Percentiles rank a stretch among this genome's conserved stretches.
These are phyloP conservation scores for Ligustrum vulgare DNA, from an alignment of 257 asterid species.

Conservation along the genomic window DNA sequence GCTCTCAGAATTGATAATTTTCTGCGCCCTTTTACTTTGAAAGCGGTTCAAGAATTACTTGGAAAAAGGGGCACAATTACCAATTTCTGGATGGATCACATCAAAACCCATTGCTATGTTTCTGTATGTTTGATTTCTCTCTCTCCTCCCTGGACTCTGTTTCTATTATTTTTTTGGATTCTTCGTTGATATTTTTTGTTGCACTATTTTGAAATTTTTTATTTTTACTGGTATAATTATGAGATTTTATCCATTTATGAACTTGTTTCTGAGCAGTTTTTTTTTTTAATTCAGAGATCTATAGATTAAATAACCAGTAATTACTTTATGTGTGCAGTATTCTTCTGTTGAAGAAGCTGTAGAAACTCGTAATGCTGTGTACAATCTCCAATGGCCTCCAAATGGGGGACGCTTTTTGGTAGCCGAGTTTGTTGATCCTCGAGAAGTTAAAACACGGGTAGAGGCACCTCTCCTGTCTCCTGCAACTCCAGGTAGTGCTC, in stretches of 20 bases:
- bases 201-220: not conserved
- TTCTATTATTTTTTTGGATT: not conserved
- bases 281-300: not conserved
- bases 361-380: conserved; percentile 80
- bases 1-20: conserved; percentile 81
- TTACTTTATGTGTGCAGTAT: conserved; percentile 51
- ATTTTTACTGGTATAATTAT: not conserved
- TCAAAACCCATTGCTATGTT: conserved; percentile 90
- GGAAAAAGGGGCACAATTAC: conserved; percentile 71
- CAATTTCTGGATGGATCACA: conserved; percentile 89
- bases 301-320: not conserved
- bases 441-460: conserved; percentile 60
- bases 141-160: not conserved
- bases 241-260: not conserved
- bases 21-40: conserved; percentile 85
- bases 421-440: conserved; percentile 80
- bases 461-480: conserved; percentile 67
- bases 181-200: not conserved
- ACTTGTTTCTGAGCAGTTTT: not conserved
- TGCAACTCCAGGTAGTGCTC: conserved; percentile 35
- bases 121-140: conserved; percentile 49
- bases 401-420: conserved; percentile 75
- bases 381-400: conserved; percentile 89
- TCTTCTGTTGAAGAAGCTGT: conserved; percentile 80
- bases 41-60: conserved; percentile 82